Conservation (phyloP, 148 eudicot species). For the Silene uniflora region DNA sequence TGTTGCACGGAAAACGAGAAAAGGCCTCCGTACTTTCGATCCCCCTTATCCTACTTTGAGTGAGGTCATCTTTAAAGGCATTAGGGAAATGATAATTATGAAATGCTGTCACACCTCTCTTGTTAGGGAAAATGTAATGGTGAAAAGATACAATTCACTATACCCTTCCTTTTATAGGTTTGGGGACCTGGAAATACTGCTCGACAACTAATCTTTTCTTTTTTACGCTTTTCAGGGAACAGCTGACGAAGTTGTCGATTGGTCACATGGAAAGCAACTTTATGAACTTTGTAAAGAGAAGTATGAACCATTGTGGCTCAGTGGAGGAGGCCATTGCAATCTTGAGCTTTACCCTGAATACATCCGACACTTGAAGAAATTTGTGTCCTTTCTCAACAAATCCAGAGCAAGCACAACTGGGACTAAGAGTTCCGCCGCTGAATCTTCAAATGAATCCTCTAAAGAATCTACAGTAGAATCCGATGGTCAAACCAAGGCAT, state of each 20-base stretch:
- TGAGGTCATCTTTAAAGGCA: no score
- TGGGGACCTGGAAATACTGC: conserved; percentile 8
- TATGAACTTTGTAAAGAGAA: conserved; percentile 80
- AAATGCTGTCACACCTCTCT: neutral
- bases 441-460: conserved; percentile 30
- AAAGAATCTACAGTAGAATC: conserved; percentile 40
- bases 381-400: conserved; percentile 62
- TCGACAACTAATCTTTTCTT: conserved; percentile 10
- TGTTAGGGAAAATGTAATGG: neutral
- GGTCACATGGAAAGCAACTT: conserved; percentile 91
- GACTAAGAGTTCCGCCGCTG: conserved; percentile 15
- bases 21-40: neutral
- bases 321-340: conserved; percentile 93
- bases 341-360: conserved; percentile 90
- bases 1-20: neutral
- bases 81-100: no score
- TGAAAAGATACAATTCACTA: neutral
- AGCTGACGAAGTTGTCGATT: conserved; percentile 92
- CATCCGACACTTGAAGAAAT: conserved; percentile 77
- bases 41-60: no score
- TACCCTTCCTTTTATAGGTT: neutral
- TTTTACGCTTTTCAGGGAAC: conserved; percentile 59
- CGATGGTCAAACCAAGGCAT: conserved; percentile 34
- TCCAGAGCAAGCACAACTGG: conserved; percentile 33
- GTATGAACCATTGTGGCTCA: conserved; percentile 88